phyloP scores from a whole-genome alignment of 1,284 basidiomycete species.

The Termitomyces sp. region DNA sequence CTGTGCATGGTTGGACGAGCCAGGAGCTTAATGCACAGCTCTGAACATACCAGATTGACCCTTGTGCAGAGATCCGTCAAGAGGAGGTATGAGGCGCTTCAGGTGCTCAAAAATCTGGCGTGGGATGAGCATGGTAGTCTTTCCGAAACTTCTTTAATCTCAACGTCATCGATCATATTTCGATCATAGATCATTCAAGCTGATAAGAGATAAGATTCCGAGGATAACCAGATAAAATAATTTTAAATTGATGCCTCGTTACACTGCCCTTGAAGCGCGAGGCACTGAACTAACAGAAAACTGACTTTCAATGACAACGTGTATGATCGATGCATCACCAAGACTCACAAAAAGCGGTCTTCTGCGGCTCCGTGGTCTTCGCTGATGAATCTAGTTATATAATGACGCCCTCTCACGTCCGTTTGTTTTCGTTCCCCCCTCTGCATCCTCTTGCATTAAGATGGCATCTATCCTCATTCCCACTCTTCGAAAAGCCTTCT shows the following conservation, averaged over 20 bases:
- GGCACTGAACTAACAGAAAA: neutral
- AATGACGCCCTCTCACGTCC: neutral
- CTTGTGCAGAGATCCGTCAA: slow-evolving; percentile 85
- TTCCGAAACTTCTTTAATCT: neutral
- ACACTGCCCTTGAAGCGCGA: neutral
- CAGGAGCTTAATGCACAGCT: slow-evolving; percentile 2
- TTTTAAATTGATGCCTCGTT: neutral
- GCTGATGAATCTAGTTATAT: neutral
- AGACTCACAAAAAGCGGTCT: neutral
- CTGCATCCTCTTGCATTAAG: neutral
- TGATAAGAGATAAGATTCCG: no score
- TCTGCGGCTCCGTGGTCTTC: neutral
- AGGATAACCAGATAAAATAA: no score
- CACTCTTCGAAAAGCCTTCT: slow-evolving; percentile 12
- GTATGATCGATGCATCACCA: neutral
- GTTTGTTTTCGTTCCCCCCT: neutral
- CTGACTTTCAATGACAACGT: slow-evolving; percentile 1
- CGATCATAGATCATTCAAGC: slow-evolving; percentile 2
- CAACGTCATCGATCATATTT: neutral
- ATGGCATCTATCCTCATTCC: slow-evolving; percentile 14
- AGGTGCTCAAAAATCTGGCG: slow-evolving; percentile 61
- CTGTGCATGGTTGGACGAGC: slow-evolving; percentile 29
- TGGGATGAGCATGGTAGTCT: slow-evolving; percentile 48
- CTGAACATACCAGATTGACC: slow-evolving; percentile 79
- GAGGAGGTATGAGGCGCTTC: slow-evolving; percentile 77